Evolutionary conservation across 192 early-diverging fungal species (phyloP), one percentile per base, ranked within the genome.

Genomic region (Umbelopsis vinacea): DNA sequence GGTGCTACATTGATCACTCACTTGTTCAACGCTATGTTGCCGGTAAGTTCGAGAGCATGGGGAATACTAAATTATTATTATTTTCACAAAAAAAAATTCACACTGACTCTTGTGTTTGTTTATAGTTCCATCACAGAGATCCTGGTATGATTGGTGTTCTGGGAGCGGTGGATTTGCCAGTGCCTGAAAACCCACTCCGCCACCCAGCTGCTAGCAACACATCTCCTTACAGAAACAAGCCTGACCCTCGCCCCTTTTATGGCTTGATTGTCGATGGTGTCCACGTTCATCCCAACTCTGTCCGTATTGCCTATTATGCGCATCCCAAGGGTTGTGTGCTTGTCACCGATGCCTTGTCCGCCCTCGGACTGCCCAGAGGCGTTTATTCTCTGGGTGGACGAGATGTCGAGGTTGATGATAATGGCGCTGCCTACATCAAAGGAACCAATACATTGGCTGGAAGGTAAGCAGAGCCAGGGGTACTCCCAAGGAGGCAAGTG

Each of bases 231-330:
- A 69, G 52, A 14, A 74, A 50, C 15, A 73, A 72, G 33, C 79
- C 84, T 11, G 79, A 81, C 52, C 82, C 87, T 26, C 88, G 91
- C 45, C 92, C 93, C 26, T 94, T 86, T 76, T 95, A 93, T 76
- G 93, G 93, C 48, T 83, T 94, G 54, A 95, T 95, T 73, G 91
- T 92, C 69, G 92, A 94, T 71, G 93, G 93, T 66, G 85, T 94
- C 54, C 92, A 94, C 71, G 92, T 92, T 11, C 90, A 92, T 72
- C 92, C 92, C 26, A 91, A 93, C 76, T 91, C 88, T 38, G 86
- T 94, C 43, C 89, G 89, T 74, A 92, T 94, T 47, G 93, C 91
- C 11, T 95, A 95, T 71, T 86, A 90, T 66, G 88, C 92, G 2
- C 92, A 95, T 67, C 92, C 93, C 2, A 74, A 78, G 45, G 92